These are phyloP conservation scores for Nannizzia gypsea DNA, from an alignment of 2,329 filamentous ascomycete species.

Conservation along the genomic window DNA sequence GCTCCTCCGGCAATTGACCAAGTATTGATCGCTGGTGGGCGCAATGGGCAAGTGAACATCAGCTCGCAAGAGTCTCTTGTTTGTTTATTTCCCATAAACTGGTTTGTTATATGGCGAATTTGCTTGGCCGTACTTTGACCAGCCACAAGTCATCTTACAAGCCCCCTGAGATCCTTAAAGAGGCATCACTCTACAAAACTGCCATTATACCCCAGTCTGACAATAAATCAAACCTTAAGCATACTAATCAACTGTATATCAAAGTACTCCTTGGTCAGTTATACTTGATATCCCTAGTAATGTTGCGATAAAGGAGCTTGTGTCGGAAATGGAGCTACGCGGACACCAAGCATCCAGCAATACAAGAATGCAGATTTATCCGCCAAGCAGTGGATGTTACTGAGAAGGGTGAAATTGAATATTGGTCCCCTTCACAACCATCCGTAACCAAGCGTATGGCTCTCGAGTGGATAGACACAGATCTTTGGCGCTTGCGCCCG, in stretches of 20 bases:
- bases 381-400: slow-evolving; percentile 11
- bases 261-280: not conserved
- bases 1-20: no score
- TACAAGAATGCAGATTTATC: slow-evolving; percentile 10
- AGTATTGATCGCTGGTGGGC: no score
- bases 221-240: not conserved
- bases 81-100: no score
- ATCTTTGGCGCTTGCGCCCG: slow-evolving; percentile 10
- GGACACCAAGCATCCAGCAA: slow-evolving; percentile 10
- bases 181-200: not conserved
- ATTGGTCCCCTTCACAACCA: slow-evolving; percentile 3
- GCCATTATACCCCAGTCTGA: not conserved
- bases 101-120: no score
- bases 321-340: slow-evolving; percentile 9
- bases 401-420: not conserved
- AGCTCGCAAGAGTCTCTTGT: no score
- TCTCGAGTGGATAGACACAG: slow-evolving; percentile 12
- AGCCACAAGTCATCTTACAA: not conserved
- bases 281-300: not conserved
- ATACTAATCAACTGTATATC: not conserved
- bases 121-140: not conserved
- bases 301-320: slow-evolving; percentile 10
- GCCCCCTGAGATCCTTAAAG: not conserved
- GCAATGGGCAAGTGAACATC: no score
- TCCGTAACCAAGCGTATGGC: slow-evolving; percentile 11